phyloP scores from a whole-genome alignment of 1,139 yeast species.

The Suhomyces taliae region DNA sequence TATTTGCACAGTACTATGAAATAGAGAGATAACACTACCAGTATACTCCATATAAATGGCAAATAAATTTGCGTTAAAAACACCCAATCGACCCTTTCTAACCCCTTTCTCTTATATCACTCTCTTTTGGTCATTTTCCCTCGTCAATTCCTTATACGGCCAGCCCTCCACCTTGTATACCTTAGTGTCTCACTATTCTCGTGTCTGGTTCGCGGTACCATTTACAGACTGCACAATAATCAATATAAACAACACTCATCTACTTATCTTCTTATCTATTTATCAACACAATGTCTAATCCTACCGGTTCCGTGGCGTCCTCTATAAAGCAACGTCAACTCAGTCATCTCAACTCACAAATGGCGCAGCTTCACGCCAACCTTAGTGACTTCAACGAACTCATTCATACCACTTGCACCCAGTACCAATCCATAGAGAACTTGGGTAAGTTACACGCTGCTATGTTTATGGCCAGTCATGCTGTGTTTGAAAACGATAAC shows the following conservation, averaged over 20 bases:
- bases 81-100: no score
- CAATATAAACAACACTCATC: not conserved
- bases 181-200: not conserved
- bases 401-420: constrained; percentile 53
- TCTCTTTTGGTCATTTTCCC: no score
- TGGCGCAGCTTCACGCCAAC: constrained; percentile 62
- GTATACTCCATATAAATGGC: no score
- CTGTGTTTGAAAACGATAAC: constrained; percentile 56
- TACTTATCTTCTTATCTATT: no score
- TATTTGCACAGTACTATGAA: no score
- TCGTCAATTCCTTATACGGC: not conserved
- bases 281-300: constrained; percentile 4
- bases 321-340: constrained; percentile 51
- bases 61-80: no score
- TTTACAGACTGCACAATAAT: not conserved
- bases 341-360: constrained; percentile 60
- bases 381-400: constrained; percentile 56
- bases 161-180: not conserved
- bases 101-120: no score
- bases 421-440: constrained; percentile 55
- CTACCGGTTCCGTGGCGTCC: constrained; percentile 9
- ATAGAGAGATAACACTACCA: no score
- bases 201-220: not conserved
- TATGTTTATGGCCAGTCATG: constrained; percentile 63
- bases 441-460: constrained; percentile 64